Evolutionary conservation across 2,329 filamentous ascomycete genomes (phyloP).

Genomic region (Fusarium phyllophilum): DNA sequence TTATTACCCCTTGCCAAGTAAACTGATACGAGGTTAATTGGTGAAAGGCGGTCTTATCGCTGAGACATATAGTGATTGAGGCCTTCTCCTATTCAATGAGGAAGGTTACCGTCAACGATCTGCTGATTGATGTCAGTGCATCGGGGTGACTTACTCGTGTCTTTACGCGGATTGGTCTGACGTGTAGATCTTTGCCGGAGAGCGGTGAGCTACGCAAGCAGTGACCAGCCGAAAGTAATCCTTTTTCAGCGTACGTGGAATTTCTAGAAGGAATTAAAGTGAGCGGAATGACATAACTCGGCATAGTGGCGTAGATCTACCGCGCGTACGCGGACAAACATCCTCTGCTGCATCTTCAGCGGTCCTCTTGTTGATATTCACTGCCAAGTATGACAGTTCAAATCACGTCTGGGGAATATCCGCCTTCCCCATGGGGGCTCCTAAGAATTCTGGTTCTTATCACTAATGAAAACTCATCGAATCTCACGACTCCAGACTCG

Average conservation of each 20-base stretch:
- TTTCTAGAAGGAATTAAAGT: constrained; percentile 19
- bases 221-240: not conserved
- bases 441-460: constrained; percentile 14
- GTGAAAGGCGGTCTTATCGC: not conserved
- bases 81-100: not conserved
- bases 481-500: not conserved
- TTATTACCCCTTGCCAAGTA: constrained; percentile 2
- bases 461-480: constrained; percentile 8
- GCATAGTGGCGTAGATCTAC: constrained; percentile 3
- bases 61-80: not conserved
- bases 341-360: fast-evolving
- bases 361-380: not conserved
- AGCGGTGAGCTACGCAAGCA: not conserved
- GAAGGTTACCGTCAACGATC: not conserved
- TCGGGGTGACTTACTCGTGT: constrained; percentile 9
- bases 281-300: not conserved
- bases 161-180: not conserved
- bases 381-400: not conserved
- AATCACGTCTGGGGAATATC: constrained; percentile 16
- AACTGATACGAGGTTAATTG: not conserved
- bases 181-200: constrained; percentile 17
- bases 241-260: not conserved
- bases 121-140: constrained; percentile 1
- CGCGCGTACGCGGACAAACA: not conserved
- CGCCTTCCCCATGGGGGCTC: constrained; percentile 25